Conservation (phyloP, 179 eudicot genomes). For the Nepenthes alata region DNA sequence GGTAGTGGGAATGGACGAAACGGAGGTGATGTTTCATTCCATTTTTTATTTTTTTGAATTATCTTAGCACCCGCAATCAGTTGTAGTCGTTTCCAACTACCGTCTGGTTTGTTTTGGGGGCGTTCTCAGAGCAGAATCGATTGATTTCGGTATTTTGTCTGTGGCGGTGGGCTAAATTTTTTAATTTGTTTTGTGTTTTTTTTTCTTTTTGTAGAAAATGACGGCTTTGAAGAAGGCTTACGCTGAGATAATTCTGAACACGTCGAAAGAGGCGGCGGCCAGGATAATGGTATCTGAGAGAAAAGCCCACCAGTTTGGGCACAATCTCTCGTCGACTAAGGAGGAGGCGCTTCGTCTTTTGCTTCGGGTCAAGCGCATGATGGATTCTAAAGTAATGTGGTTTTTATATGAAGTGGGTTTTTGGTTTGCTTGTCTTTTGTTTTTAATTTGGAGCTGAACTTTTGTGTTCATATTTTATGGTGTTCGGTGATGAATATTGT, state of each 20-base stretch:
- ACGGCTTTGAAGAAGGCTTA: conserved; percentile 66
- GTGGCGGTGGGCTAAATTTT: background rate
- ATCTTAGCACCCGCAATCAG: background rate
- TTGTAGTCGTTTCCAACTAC: conserved; percentile 4
- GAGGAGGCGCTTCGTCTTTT: conserved; percentile 68
- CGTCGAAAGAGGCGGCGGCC: conserved; percentile 70
- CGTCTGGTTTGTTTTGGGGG: background rate
- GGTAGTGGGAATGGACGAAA: conserved; percentile 15
- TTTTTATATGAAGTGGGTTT: conserved; percentile 4
- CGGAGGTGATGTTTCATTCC: conserved; percentile 10
- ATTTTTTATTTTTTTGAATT: background rate
- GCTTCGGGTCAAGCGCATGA: conserved; percentile 56
- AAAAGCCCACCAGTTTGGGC: conserved; percentile 34
- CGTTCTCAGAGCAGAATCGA: background rate
- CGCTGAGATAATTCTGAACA: conserved; percentile 77
- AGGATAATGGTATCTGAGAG: conserved; percentile 60
- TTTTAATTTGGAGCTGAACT: conserved; percentile 1
- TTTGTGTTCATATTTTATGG: conserved; percentile 1
- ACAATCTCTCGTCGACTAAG: conserved; percentile 47
- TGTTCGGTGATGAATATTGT: background rate
- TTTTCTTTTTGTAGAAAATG: conserved; percentile 36
- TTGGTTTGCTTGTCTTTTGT: conserved; percentile 1
- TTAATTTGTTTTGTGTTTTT: conserved; percentile 1
- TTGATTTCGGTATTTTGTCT: background rate
- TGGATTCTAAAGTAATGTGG: conserved; percentile 61